Evolutionary conservation across 2,329 filamentous ascomycete genomes (phyloP).

Genomic region (Ophiostoma tasmaniense): DNA sequence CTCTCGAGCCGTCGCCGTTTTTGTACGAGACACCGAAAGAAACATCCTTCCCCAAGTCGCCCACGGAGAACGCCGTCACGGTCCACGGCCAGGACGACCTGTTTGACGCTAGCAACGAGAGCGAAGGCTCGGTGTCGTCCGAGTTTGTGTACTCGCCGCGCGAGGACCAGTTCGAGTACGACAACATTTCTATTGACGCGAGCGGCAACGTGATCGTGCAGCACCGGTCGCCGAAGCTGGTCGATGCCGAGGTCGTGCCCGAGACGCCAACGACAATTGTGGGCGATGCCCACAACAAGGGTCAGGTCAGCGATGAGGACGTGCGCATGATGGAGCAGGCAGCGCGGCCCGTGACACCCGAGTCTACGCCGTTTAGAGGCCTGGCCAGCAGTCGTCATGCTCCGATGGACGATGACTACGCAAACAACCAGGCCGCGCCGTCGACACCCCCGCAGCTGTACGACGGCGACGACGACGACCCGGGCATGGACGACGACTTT

Average conservation of each 20-base stretch:
- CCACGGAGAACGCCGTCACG: constrained; percentile 26
- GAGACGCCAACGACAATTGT: neutral
- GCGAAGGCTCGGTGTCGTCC: neutral
- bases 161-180: neutral
- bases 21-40: constrained; percentile 4
- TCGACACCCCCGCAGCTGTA: constrained; percentile 16
- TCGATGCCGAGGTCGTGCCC: neutral
- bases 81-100: constrained; percentile 30
- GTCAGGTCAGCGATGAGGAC: neutral
- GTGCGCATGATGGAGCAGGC: neutral
- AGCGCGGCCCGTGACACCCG: neutral
- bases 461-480: constrained; percentile 12
- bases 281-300: neutral
- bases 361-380: neutral
- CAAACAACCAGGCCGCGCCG: constrained; percentile 5
- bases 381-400: neutral
- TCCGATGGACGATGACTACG: neutral
- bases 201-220: constrained; percentile 1
- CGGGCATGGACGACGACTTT: constrained; percentile 21
- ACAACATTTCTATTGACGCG: neutral
- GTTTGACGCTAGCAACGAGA: constrained; percentile 25
- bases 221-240: neutral
- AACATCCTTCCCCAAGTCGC: neutral
- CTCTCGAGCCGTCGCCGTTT: constrained; percentile 6
- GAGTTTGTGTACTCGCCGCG: neutral